Evolutionary conservation across 768 basidiomycete genomes (phyloP).

Genomic region (Pleurotus eryngii): DNA sequence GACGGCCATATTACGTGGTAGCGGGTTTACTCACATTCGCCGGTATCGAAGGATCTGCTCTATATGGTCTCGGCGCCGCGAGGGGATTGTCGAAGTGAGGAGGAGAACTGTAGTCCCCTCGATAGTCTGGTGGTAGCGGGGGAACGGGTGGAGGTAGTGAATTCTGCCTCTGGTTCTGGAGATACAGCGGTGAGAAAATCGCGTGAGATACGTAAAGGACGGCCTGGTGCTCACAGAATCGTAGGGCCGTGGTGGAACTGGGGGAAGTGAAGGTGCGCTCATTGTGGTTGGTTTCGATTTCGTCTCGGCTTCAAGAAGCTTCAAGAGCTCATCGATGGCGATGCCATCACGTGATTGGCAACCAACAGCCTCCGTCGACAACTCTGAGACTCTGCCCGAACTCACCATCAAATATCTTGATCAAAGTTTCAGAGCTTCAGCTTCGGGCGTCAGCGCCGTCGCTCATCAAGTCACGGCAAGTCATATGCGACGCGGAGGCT

Average conservation of each 20-base stretch:
- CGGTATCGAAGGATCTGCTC: constrained; percentile 56
- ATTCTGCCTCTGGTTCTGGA: constrained; percentile 7
- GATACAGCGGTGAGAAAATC: constrained; percentile 10
- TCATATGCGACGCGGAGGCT: too few relatives aligned
- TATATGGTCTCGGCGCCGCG: constrained; percentile 64
- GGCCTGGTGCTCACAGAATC: neutral
- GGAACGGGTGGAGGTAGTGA: constrained; percentile 44
- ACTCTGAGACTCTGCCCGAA: too few relatives aligned
- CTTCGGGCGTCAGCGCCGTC: too few relatives aligned
- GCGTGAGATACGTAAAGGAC: neutral
- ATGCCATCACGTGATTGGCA: neutral
- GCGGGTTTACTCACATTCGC: constrained; percentile 50
- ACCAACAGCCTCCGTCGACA: neutral
- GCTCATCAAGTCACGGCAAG: too few relatives aligned
- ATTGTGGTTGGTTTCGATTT: neutral
- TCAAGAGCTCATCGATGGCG: neutral
- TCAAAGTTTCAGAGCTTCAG: too few relatives aligned
- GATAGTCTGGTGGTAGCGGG: constrained; percentile 42
- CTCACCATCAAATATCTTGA: too few relatives aligned
- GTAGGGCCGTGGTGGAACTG: constrained; percentile 28
- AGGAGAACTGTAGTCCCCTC: constrained; percentile 25
- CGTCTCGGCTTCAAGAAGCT: neutral
- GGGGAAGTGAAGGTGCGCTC: constrained; percentile 23
- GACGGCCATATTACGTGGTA: constrained; percentile 7
- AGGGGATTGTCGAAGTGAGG: constrained; percentile 56